These are phyloP conservation scores for Westerdykella sp. DNA, from an alignment of 2,329 filamentous ascomycete species.

Conservation along the genomic window DNA sequence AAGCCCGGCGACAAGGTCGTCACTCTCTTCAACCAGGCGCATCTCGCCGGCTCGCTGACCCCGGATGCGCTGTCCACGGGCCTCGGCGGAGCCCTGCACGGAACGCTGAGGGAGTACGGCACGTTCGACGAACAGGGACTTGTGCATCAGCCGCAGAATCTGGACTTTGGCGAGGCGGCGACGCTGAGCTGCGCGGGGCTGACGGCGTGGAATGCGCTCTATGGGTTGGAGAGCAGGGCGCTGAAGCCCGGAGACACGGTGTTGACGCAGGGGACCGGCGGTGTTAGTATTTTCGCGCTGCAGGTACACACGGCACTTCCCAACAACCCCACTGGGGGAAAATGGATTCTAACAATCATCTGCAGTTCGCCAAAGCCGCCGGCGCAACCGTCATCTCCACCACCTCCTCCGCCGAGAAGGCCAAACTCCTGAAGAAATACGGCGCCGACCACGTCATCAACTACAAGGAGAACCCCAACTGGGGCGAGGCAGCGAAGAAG, in stretches of 20 bases:
- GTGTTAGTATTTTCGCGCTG: slow-evolving; percentile 61
- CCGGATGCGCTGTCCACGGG: slow-evolving; percentile 44
- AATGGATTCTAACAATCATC: slow-evolving; percentile 1
- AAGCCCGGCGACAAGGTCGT: slow-evolving; percentile 53
- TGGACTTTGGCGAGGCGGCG: slow-evolving; percentile 43
- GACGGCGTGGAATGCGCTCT: slow-evolving; percentile 50
- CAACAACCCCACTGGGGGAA: not conserved
- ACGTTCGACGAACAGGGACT: slow-evolving; percentile 63
- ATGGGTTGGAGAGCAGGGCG: slow-evolving; percentile 40
- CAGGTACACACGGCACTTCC: slow-evolving; percentile 33
- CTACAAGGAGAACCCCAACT: slow-evolving; percentile 48
- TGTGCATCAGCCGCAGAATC: slow-evolving; percentile 54
- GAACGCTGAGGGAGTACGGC: slow-evolving; percentile 61
- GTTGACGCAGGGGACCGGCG: slow-evolving; percentile 65
- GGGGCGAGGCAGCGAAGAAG: slow-evolving; percentile 49
- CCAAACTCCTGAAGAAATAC: slow-evolving; percentile 44
- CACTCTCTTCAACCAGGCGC: slow-evolving; percentile 58
- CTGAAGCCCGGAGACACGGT: slow-evolving; percentile 44
- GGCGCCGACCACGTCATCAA: slow-evolving; percentile 54
- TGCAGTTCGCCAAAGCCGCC: slow-evolving; percentile 45
- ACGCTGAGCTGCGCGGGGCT: slow-evolving; percentile 44
- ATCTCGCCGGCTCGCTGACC: slow-evolving; percentile 47
- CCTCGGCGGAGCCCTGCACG: slow-evolving; percentile 63
- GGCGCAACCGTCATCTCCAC: slow-evolving; percentile 55
- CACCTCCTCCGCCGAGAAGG: slow-evolving; percentile 48